A percentile compares a stretch with the other conserved stretches of the same genome.
Evolutionary conservation across 108 stramenopile species (phyloP).

Genomic region (Cyclotella cryptica): DNA sequence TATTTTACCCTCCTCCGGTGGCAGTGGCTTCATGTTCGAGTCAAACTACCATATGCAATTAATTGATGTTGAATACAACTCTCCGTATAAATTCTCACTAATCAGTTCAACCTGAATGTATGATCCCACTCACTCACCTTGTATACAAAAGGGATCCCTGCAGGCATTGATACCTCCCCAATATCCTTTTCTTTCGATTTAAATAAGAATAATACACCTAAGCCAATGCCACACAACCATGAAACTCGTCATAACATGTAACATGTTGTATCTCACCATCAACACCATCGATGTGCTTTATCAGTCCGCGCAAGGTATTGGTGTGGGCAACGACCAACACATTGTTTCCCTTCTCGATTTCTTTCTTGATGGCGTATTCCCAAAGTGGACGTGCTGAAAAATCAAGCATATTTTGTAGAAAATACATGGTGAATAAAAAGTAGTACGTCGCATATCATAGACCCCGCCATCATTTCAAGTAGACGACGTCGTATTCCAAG

Average conservation of each 20-base stretch:
- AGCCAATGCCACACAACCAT: no score
- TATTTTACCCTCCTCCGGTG: slow-evolving; percentile 45
- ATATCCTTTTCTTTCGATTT: slow-evolving; percentile 72
- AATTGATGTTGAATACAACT: no score
- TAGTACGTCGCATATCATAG: no score
- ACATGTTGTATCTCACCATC: slow-evolving; percentile 1
- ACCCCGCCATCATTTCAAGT: no score
- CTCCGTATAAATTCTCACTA: no score
- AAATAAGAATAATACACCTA: no score
- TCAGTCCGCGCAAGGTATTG: slow-evolving; percentile 76
- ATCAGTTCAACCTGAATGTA: no score
- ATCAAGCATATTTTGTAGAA: no score
- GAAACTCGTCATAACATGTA: not conserved
- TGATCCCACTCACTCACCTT: slow-evolving; percentile 14
- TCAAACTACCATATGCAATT: slow-evolving; percentile 60
- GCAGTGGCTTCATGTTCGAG: slow-evolving; percentile 53
- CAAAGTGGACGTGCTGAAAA: slow-evolving; percentile 59
- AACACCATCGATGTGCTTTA: slow-evolving; percentile 68
- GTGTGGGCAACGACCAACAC: slow-evolving; percentile 86
- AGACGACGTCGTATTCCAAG: no score
- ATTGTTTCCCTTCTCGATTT: slow-evolving; percentile 66
- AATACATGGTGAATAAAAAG: no score
- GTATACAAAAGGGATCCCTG: slow-evolving; percentile 78
- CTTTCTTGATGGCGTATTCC: slow-evolving; percentile 68
- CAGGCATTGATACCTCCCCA: slow-evolving; percentile 70